These are phyloP conservation scores for Volutella citrinella DNA, from an alignment of 2,329 filamentous ascomycete genomes.

Conservation along the genomic window DNA sequence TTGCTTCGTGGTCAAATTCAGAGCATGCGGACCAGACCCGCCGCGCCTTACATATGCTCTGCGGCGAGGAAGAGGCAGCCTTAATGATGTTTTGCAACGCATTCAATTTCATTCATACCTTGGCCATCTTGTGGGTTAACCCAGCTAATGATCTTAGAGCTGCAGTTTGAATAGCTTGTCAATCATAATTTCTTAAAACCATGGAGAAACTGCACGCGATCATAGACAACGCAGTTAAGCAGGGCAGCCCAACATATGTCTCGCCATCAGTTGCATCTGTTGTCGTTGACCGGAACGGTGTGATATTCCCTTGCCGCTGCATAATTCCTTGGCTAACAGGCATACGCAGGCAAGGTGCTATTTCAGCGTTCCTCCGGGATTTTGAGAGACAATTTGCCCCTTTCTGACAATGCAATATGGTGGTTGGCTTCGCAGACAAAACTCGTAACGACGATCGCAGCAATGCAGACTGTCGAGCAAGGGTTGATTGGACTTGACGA, in stretches of 20 bases:
- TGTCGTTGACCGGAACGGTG: background rate
- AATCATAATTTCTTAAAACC: too few species aligned
- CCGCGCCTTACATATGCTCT: too few species aligned
- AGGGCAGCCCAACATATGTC: background rate
- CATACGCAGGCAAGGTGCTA: slow-evolving; percentile 1
- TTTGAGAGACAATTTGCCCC: background rate
- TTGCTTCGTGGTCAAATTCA: too few species aligned
- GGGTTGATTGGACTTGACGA: slow-evolving; percentile 4
- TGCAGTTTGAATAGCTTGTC: too few species aligned
- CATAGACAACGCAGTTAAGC: too few species aligned
- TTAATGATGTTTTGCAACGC: too few species aligned
- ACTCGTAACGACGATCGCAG: slow-evolving; percentile 1
- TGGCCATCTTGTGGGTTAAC: too few species aligned
- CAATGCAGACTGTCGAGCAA: background rate
- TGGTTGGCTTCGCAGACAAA: slow-evolving; percentile 4
- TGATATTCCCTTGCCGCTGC: background rate
- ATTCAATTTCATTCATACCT: too few species aligned
- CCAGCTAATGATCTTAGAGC: too few species aligned
- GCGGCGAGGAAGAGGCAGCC: too few species aligned
- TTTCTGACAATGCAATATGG: background rate
- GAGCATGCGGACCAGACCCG: too few species aligned
- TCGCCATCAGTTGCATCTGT: background rate
- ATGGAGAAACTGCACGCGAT: too few species aligned
- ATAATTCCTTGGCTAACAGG: background rate
- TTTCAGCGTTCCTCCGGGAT: slow-evolving; percentile 1